A percentile compares a stretch with the other conserved stretches of the same genome.
phyloP scores from a whole-genome alignment of 352 stramenopile species.

The Pythium dissimile region DNA sequence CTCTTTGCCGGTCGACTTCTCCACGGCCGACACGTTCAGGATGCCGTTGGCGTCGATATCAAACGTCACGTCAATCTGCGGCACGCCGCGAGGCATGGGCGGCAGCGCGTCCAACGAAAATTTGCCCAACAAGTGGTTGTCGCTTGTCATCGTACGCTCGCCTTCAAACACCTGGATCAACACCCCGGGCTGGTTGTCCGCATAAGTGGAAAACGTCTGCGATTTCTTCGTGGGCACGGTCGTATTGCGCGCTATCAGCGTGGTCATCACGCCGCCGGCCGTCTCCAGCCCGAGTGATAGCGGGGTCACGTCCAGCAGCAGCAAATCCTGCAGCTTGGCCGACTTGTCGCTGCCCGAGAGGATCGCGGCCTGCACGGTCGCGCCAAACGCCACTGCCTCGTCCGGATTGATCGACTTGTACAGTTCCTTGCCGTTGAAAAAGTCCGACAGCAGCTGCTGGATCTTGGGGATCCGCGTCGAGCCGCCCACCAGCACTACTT shows the following conservation, averaged over 20 bases:
- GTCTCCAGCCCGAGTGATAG: constrained; percentile 86
- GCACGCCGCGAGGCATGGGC: constrained; percentile 87
- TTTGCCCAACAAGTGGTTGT: constrained; percentile 89
- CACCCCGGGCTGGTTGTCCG: constrained; percentile 84
- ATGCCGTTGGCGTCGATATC: constrained; percentile 91
- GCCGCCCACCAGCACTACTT: constrained; percentile 81
- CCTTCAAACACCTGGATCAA: constrained; percentile 90
- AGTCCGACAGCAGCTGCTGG: constrained; percentile 44
- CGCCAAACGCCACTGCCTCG: constrained; percentile 79
- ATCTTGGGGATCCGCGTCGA: constrained; percentile 52
- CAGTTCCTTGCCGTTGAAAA: constrained; percentile 59
- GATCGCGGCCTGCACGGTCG: constrained; percentile 66
- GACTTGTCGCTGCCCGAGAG: constrained; percentile 55
- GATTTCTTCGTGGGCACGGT: constrained; percentile 85
- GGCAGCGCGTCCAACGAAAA: constrained; percentile 84
- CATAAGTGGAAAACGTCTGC: constrained; percentile 87
- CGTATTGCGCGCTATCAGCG: constrained; percentile 85
- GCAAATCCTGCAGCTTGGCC: constrained; percentile 82
- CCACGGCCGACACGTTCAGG: constrained; percentile 91
- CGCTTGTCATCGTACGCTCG: constrained; percentile 92
- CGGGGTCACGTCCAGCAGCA: constrained; percentile 86
- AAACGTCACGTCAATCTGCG: constrained; percentile 89
- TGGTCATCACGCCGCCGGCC: constrained; percentile 86
- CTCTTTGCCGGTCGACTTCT: constrained; percentile 95
- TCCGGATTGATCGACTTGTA: constrained; percentile 83